phyloP scores from a whole-genome alignment of 2,329 filamentous ascomycete genomes.

The Gyromitra esculenta region DNA sequence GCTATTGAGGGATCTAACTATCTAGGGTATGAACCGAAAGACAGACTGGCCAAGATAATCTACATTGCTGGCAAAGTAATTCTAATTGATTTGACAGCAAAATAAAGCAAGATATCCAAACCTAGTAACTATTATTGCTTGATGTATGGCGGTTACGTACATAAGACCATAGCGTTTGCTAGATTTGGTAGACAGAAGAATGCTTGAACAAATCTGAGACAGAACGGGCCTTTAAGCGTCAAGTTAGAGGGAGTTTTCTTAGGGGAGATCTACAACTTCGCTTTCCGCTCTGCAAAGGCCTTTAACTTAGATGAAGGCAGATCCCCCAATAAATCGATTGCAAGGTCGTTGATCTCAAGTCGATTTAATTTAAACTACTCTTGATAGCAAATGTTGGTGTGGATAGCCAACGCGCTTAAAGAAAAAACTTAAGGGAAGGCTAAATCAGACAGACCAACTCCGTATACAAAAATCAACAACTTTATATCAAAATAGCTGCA shows the following conservation, averaged over 20 bases:
- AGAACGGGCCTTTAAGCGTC: not conserved
- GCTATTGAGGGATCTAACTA: not conserved
- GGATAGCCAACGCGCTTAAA: conserved; percentile 12
- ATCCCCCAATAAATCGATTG: conserved; percentile 6
- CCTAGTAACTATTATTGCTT: not conserved
- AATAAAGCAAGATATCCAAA: not conserved
- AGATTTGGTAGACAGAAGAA: not conserved
- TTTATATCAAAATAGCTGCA: conserved; percentile 31
- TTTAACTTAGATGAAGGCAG: conserved; percentile 13
- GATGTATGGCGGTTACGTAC: not conserved
- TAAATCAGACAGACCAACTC: conserved; percentile 15
- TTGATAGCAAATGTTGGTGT: conserved; percentile 11
- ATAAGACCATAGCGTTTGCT: not conserved
- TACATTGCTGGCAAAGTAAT: not conserved
- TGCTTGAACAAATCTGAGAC: conserved; percentile 7
- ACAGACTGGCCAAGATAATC: not conserved
- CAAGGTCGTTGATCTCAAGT: not conserved
- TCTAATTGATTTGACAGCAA: not conserved
- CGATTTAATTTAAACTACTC: conserved; percentile 21
- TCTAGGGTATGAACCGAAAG: not conserved
- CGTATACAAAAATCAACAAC: conserved; percentile 10
- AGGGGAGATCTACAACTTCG: conserved; percentile 15
- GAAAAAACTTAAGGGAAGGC: conserved; percentile 6
- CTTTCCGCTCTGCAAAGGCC: conserved; percentile 14
- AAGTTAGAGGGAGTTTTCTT: conserved; percentile 13